phyloP scores from a whole-genome alignment of 768 basidiomycete species.

The Russula brevipes region DNA sequence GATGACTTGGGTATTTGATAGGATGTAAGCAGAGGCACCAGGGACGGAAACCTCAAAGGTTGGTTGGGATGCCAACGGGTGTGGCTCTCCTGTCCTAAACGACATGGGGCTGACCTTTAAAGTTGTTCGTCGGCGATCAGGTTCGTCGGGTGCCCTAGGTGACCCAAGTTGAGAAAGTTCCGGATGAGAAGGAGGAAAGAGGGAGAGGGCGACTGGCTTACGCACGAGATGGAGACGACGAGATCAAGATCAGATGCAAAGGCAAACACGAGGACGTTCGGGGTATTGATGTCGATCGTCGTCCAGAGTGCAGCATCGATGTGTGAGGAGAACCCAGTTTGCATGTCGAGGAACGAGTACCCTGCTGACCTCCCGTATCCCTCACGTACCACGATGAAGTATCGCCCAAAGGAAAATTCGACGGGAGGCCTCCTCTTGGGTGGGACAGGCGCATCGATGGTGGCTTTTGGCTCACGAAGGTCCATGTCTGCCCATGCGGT shows the following conservation, averaged over 20 bases:
- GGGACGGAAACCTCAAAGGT: conserved; percentile 1
- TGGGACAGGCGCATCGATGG: not conserved
- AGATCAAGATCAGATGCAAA: conserved; percentile 19
- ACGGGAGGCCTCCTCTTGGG: not conserved
- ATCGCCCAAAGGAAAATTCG: conserved; percentile 15
- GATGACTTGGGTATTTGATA: conserved; percentile 17
- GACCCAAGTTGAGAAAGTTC: not conserved
- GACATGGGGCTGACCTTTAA: conserved; percentile 7
- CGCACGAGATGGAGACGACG: conserved; percentile 14
- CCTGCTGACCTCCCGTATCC: conserved; percentile 5
- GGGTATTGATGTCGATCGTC: conserved; percentile 8
- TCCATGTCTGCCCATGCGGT: not conserved
- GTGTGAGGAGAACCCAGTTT: not conserved
- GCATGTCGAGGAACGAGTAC: conserved; percentile 17
- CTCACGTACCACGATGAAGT: conserved; percentile 13
- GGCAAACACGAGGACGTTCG: conserved; percentile 12
- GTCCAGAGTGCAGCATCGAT: conserved; percentile 6
- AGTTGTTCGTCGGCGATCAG: not conserved
- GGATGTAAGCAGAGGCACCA: conserved; percentile 11
- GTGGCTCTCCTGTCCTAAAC: conserved; percentile 12
- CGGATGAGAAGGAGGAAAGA: not conserved
- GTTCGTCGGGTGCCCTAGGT: conserved; percentile 2
- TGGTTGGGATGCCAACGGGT: conserved; percentile 6
- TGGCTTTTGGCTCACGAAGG: not conserved
- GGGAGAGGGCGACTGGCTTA: not conserved